Percentiles rank a stretch among this genome's conserved stretches.
Evolutionary conservation across 495 filamentous ascomycete species (phyloP).

Genomic region (Podospora pseudoanserina): DNA sequence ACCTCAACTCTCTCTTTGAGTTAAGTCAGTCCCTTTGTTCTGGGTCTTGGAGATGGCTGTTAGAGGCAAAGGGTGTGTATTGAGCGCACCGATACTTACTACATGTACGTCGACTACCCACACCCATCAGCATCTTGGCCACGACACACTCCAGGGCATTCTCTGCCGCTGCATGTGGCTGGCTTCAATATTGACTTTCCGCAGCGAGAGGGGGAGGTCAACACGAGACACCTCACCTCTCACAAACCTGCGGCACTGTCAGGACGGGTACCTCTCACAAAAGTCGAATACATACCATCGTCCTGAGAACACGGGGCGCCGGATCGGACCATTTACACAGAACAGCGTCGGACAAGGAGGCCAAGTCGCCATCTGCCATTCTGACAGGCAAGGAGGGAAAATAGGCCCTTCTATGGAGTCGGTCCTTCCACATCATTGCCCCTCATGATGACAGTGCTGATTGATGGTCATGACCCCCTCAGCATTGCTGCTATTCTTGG

Average conservation of each 20-base stretch:
- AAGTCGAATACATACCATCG: not conserved
- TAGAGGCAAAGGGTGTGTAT: not conserved
- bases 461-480: conserved; percentile 8
- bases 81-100: not conserved
- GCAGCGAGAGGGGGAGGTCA: not conserved
- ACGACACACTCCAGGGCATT: not conserved
- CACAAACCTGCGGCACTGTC: not conserved
- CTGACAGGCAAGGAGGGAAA: not conserved
- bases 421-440: not conserved
- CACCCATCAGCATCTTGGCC: not conserved
- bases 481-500: conserved; percentile 10
- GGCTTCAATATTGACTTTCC: not conserved
- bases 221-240: conserved; percentile 7
- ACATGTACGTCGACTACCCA: not conserved
- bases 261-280: not conserved
- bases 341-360: not conserved
- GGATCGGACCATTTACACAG: not conserved
- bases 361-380: not conserved
- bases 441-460: conserved; percentile 3
- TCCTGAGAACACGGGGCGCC: not conserved
- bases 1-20: not conserved
- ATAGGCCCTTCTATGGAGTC: not conserved
- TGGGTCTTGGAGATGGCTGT: not conserved
- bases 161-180: not conserved
- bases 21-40: not conserved